These are phyloP conservation scores for Zygosaccharomyces lentus DNA, from an alignment of 805 yeast species.

Conservation along the genomic window DNA sequence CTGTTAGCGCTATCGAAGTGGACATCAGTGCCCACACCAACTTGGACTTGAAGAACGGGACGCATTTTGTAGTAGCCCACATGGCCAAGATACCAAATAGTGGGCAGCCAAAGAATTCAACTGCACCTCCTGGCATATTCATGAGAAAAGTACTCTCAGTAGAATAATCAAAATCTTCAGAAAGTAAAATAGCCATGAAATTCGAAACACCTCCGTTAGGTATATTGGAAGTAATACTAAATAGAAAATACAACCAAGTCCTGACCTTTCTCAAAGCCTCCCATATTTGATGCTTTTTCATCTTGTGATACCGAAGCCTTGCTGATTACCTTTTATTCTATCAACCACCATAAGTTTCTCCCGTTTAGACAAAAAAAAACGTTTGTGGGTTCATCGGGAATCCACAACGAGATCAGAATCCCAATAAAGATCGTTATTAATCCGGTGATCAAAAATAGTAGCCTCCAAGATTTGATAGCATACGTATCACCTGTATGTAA, in stretches of 20 bases:
- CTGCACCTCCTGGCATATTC: constrained; percentile 46
- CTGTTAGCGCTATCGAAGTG: constrained; percentile 31
- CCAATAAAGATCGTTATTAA: constrained; percentile 53
- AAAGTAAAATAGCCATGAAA: constrained; percentile 44
- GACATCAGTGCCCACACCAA: constrained; percentile 34
- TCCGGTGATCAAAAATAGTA: constrained; percentile 58
- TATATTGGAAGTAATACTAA: constrained; percentile 40
- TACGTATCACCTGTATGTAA: constrained; percentile 38
- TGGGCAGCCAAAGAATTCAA: constrained; percentile 41
- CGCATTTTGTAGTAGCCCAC: constrained; percentile 18
- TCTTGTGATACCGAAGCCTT: constrained; percentile 54
- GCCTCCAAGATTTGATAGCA: constrained; percentile 53
- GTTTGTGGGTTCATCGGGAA: constrained; percentile 53
- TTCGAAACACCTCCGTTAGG: constrained; percentile 55
- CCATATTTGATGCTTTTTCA: constrained; percentile 50
- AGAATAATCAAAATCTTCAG: constrained; percentile 43
- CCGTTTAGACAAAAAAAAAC: constrained; percentile 45
- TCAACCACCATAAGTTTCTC: constrained; percentile 47
- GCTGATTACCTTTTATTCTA: constrained; percentile 51
- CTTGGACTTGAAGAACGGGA: constrained; percentile 19
- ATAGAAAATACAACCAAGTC: constrained; percentile 45
- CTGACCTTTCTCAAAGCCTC: constrained; percentile 49
- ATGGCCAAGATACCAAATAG: constrained; percentile 28
- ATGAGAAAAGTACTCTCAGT: constrained; percentile 40
- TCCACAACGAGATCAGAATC: constrained; percentile 41